Evolutionary conservation across 179 eudicot species (phyloP), one percentile per base, ranked within the genome.

Genomic region (Nepenthes alata): DNA sequence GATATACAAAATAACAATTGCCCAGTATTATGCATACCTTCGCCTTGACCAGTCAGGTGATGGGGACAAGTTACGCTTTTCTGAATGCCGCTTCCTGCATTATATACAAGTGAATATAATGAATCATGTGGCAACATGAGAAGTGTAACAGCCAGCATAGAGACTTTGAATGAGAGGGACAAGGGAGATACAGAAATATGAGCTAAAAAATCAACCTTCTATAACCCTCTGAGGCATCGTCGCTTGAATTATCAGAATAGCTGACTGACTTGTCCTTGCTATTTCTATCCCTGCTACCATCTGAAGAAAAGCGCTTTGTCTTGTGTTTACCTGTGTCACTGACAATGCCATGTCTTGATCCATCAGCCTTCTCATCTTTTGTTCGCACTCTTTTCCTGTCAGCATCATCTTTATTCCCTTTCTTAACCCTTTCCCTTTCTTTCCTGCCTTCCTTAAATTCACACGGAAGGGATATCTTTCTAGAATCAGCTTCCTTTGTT

Each of bases 11-110:
- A 47, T 34, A 35, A 13, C 39, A 37, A 0, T 34, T 25, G 7
- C 0, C 25, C 55, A 11, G 25, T 36, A 67, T 69, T 58, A 53
- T 13, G 14, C 58, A 63, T 80, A 93, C 98, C 98, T 89, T 83
- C 73, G 81, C 78, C 74, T 82, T 57, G 88, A 73, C 76, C 90
- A 83, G 69, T 59, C 73, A 51, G 95, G 95, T 52, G 96, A 93
- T 37, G 98, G 90, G 58, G 98, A 89, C 67, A 62, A 72, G 62
- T 70, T 68, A 13, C 67, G 81, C 64, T 75, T 77, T 73, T 65
- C 83, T 55, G 82, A 66, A 62, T 56, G 80, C 59, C 15, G 55
- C 72, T 80, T 89, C 83, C 98, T 93, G 95, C 66, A 65, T 38
- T 56, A 71, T 0, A 25, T 58, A 56, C 13, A 70, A 67, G 45